Evolutionary conservation across 108 stramenopile species (phyloP).

Genomic region (Cyclotella atomus): DNA sequence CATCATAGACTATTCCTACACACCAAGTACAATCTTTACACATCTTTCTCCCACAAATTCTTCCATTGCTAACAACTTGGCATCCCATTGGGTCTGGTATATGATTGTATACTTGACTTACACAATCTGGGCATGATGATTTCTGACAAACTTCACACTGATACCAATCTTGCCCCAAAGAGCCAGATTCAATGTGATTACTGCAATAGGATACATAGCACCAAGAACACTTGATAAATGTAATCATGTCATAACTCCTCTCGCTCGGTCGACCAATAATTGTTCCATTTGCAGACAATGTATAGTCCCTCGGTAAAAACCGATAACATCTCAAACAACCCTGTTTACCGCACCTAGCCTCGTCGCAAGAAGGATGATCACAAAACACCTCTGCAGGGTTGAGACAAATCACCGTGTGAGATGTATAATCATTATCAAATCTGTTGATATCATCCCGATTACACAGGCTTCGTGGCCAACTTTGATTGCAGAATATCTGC

Average conservation of each 20-base stretch:
- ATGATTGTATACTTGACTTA: conserved; percentile 19
- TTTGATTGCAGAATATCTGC: conserved; percentile 24
- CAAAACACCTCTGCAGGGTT: conserved; percentile 42
- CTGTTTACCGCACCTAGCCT: conserved; percentile 30
- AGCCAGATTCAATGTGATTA: conserved; percentile 9
- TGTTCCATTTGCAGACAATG: neutral
- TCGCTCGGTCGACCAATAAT: neutral
- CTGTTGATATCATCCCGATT: neutral
- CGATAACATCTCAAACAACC: conserved; percentile 41
- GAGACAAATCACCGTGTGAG: conserved; percentile 14
- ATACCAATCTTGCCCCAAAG: conserved; percentile 15
- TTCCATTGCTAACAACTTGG: conserved; percentile 11
- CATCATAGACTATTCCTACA: conserved; percentile 2
- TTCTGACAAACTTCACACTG: conserved; percentile 37
- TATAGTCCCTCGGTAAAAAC: conserved; percentile 18
- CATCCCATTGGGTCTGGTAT: neutral
- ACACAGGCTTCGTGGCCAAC: conserved; percentile 34
- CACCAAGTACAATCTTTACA: conserved; percentile 16
- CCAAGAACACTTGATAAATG: conserved; percentile 24
- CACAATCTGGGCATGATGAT: conserved; percentile 33
- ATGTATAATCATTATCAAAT: neutral
- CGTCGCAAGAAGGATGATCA: conserved; percentile 26
- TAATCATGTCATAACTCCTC: conserved; percentile 6
- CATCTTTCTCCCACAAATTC: conserved; percentile 4
- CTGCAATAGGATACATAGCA: conserved; percentile 34